phyloP scores from a whole-genome alignment of 2,329 filamentous ascomycete genomes.

The Thermothelomyces thermophilus region DNA sequence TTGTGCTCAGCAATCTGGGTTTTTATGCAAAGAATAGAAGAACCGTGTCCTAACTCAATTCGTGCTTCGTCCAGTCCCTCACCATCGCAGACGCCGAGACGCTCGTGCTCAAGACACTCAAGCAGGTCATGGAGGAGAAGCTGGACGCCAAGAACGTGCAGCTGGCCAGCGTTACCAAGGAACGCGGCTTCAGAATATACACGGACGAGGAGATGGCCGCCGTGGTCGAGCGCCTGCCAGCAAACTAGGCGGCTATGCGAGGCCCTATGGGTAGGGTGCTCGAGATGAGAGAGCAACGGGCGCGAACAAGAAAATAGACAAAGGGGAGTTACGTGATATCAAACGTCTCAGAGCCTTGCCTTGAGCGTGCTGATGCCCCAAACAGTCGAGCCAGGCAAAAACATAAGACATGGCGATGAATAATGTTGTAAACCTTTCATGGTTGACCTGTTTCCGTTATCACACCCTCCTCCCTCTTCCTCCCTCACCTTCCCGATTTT shows the following conservation, averaged over 20 bases:
- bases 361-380: background rate
- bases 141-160: slow-evolving; percentile 98
- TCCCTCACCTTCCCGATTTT: no score
- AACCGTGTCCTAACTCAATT: no score
- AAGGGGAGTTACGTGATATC: background rate
- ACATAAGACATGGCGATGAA: background rate
- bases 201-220: slow-evolving; percentile 93
- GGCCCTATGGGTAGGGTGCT: no score
- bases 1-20: no score
- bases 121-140: slow-evolving; percentile 99
- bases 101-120: slow-evolving; percentile 91
- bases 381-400: background rate
- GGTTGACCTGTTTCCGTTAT: no score
- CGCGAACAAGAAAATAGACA: background rate
- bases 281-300: background rate
- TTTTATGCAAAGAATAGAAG: no score
- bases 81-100: slow-evolving; percentile 91
- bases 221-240: slow-evolving; percentile 76
- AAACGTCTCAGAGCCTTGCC: background rate
- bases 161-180: slow-evolving; percentile 93
- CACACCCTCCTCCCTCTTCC: no score
- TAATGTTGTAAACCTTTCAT: background rate
- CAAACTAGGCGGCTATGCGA: slow-evolving; percentile 43
- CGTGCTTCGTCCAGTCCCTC: slow-evolving; percentile 53
- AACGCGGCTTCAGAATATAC: slow-evolving; percentile 98